These are phyloP conservation scores for Aspergillus intermedius DNA, from an alignment of 2,329 filamentous ascomycete species.

Conservation along the genomic window DNA sequence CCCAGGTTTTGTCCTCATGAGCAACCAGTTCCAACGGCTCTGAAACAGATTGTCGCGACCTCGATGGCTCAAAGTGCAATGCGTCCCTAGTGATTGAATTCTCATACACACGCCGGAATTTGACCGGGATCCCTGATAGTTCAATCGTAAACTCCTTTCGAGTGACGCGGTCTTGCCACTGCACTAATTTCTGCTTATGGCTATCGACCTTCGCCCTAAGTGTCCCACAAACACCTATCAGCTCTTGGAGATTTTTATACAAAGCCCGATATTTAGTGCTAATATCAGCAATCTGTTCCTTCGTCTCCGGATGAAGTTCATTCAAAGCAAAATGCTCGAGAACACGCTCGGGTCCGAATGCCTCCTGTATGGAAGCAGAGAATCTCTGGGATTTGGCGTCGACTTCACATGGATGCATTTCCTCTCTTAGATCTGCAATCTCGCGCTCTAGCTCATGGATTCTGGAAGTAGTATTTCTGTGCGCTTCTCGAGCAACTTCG, in stretches of 20 bases:
- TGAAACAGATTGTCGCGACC: not conserved
- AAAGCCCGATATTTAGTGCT: slow-evolving; percentile 26
- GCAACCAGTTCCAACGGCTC: not conserved
- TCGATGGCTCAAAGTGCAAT: not conserved
- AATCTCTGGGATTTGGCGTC: slow-evolving; percentile 9
- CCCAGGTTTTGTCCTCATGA: not conserved
- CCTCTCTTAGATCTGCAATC: slow-evolving; percentile 14
- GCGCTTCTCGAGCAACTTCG: slow-evolving; percentile 14
- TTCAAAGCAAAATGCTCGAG: slow-evolving; percentile 4
- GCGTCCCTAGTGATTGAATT: not conserved
- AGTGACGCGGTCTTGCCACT: slow-evolving; percentile 24
- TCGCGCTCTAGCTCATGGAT: slow-evolving; percentile 17
- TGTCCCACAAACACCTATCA: slow-evolving; percentile 20
- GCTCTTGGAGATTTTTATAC: slow-evolving; percentile 23
- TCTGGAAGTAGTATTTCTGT: slow-evolving; percentile 10
- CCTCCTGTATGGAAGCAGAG: slow-evolving; percentile 16
- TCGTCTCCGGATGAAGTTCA: slow-evolving; percentile 4
- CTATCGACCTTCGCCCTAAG: slow-evolving; percentile 26
- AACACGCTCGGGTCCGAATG: slow-evolving; percentile 23
- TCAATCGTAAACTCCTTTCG: slow-evolving; percentile 24
- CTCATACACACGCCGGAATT: slow-evolving; percentile 19
- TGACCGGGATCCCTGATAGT: slow-evolving; percentile 20
- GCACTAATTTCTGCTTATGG: slow-evolving; percentile 27
- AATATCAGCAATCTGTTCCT: slow-evolving; percentile 14
- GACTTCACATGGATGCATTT: slow-evolving; percentile 13